Evolutionary conservation across 768 basidiomycete species (phyloP).

Genomic region (Gymnopilus junonius): DNA sequence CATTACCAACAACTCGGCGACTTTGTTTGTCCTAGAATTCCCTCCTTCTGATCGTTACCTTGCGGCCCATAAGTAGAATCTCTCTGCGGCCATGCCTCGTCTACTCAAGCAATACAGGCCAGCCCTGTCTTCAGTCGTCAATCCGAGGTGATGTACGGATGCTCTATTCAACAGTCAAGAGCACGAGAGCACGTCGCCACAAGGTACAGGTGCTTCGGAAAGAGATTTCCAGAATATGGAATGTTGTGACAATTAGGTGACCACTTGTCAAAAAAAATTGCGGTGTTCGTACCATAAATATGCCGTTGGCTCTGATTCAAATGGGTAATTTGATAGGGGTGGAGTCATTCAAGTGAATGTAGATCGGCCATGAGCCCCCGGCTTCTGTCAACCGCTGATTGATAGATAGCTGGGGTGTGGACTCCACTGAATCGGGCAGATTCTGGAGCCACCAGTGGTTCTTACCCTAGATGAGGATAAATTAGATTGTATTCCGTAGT

Average conservation of each 20-base stretch:
- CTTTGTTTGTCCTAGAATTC: neutral
- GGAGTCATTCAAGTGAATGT: slow-evolving; percentile 10
- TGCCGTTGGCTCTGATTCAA: neutral
- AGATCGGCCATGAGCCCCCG: slow-evolving; percentile 16
- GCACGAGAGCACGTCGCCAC: slow-evolving; percentile 3
- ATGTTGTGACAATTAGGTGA: slow-evolving; percentile 13
- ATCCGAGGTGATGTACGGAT: slow-evolving; percentile 6
- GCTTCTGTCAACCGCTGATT: slow-evolving; percentile 6
- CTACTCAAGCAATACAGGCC: neutral
- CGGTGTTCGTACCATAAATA: slow-evolving; percentile 10
- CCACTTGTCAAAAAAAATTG: slow-evolving; percentile 13
- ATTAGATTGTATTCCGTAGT: neutral
- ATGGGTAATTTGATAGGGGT: slow-evolving; percentile 11
- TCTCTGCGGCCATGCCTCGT: neutral
- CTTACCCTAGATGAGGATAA: neutral
- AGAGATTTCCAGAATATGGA: slow-evolving; percentile 3
- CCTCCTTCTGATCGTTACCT: slow-evolving; percentile 12
- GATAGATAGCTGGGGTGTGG: slow-evolving; percentile 10
- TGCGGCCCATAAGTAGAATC: neutral
- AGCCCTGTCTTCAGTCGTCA: neutral
- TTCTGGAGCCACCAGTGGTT: neutral
- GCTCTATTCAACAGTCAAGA: neutral
- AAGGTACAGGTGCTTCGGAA: slow-evolving; percentile 4
- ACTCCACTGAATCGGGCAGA: neutral
- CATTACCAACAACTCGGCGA: slow-evolving; percentile 5